A percentile compares a stretch with the other conserved stretches of the same genome.
phyloP scores from a whole-genome alignment of 352 stramenopile genomes.

The Globisporangium spiculum region DNA sequence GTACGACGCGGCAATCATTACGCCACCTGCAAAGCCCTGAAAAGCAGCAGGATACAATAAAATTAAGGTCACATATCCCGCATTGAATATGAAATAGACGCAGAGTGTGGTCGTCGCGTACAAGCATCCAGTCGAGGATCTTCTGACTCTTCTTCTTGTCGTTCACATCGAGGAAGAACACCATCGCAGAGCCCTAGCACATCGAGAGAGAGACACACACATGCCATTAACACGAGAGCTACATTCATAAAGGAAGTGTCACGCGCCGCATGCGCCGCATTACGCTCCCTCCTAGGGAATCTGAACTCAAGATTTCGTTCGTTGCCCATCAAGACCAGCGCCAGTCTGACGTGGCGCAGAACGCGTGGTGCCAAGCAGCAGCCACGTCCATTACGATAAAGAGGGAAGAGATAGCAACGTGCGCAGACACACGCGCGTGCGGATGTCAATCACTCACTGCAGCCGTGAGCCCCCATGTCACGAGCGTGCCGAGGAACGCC shows the following conservation, averaged over 20 bases:
- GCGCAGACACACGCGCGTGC: not conserved
- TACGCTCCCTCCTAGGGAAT: no score
- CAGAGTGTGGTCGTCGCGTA: constrained; percentile 13
- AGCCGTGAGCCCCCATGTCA: constrained; percentile 85
- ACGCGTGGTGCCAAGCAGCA: not conserved
- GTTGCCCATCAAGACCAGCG: not conserved
- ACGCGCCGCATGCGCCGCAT: no score
- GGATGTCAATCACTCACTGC: constrained; percentile 29
- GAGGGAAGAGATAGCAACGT: not conserved
- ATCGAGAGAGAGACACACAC: not conserved
- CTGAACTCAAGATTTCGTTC: constrained; percentile 5
- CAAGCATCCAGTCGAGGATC: constrained; percentile 81
- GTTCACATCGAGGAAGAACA: constrained; percentile 82
- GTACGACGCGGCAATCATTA: constrained; percentile 90
- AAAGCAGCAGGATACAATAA: not conserved
- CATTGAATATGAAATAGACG: not conserved
- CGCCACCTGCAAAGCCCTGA: constrained; percentile 83
- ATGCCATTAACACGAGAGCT: no score
- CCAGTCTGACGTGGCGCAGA: constrained; percentile 3
- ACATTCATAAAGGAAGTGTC: no score
- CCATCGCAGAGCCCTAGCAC: constrained; percentile 60
- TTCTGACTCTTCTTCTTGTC: constrained; percentile 72
- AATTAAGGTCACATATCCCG: not conserved
- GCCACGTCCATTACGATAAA: not conserved
- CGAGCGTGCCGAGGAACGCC: constrained; percentile 75